Percentiles rank a stretch among this genome's conserved stretches.
These are phyloP conservation scores for Aspergillus fructus DNA, from an alignment of 2,329 filamentous ascomycete genomes.

Conservation along the genomic window DNA sequence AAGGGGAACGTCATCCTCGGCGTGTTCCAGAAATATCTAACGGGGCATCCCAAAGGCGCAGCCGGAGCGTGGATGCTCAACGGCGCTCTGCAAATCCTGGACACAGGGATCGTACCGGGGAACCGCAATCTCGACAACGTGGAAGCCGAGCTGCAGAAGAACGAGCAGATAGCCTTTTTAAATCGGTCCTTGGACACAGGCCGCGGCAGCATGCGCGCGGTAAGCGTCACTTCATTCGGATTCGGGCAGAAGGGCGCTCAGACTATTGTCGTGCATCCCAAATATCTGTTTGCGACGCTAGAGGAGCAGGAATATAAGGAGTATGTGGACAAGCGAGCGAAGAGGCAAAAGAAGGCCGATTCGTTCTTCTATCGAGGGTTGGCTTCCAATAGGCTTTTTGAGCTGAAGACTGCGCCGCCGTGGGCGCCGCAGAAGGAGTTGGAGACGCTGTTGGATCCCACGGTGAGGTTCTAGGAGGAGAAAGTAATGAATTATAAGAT, in stretches of 20 bases:
- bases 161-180: slow-evolving; percentile 96
- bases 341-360: slow-evolving; percentile 97
- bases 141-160: slow-evolving; percentile 93
- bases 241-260: slow-evolving; percentile 99
- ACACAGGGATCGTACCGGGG: slow-evolving; percentile 88
- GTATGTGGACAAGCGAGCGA: slow-evolving; percentile 88
- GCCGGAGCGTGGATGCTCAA: slow-evolving; percentile 99
- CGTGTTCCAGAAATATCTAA: slow-evolving; percentile 99
- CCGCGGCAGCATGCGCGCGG: slow-evolving; percentile 83
- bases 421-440: not conserved
- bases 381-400: slow-evolving; percentile 97
- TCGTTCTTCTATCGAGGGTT: slow-evolving; percentile 97
- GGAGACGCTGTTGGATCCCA: not conserved
- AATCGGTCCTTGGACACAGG: slow-evolving; percentile 90
- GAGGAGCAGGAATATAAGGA: slow-evolving; percentile 77
- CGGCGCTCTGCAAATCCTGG: slow-evolving; percentile 91
- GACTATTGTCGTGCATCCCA: slow-evolving; percentile 93
- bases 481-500: not conserved
- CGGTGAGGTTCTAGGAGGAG: not conserved
- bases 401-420: slow-evolving; percentile 66
- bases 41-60: slow-evolving; percentile 97
- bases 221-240: slow-evolving; percentile 97
- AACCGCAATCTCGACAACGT: slow-evolving; percentile 99
- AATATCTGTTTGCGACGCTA: slow-evolving; percentile 92
- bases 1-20: slow-evolving; percentile 95